Evolutionary conservation across 1,284 basidiomycete species (phyloP).

Genomic region (Ganoderma resinaceum): DNA sequence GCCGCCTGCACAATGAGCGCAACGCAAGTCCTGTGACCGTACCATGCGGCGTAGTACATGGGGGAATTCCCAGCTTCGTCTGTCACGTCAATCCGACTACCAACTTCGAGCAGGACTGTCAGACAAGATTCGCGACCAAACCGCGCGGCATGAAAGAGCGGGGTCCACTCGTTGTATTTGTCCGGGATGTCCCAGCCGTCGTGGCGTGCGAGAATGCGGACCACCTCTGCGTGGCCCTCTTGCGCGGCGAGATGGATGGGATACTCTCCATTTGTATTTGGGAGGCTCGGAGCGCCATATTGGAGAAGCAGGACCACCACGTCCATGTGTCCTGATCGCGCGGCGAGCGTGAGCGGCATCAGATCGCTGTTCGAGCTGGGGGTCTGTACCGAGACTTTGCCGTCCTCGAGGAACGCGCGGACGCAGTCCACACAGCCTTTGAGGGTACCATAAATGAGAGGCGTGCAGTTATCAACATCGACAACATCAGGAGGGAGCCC

Average conservation of each 20-base stretch:
- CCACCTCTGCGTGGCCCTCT: constrained; percentile 89
- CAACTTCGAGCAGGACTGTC: constrained; percentile 78
- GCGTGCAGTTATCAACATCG: constrained; percentile 95
- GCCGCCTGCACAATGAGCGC: constrained; percentile 71
- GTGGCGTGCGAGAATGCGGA: constrained; percentile 76
- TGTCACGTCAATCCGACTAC: constrained; percentile 73
- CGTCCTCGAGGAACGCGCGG: constrained; percentile 75
- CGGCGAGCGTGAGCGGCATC: constrained; percentile 90
- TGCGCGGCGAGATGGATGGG: constrained; percentile 99
- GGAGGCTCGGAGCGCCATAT: constrained; percentile 79
- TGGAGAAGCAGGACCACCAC: constrained; percentile 83
- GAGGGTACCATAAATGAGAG: constrained; percentile 92
- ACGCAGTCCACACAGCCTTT: constrained; percentile 88
- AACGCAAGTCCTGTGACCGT: constrained; percentile 87
- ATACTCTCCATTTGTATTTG: constrained; percentile 95
- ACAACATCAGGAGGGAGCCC: constrained; percentile 72
- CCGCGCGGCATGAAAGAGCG: constrained; percentile 94
- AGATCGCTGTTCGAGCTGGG: constrained; percentile 71
- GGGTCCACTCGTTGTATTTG: constrained; percentile 99
- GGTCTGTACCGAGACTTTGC: constrained; percentile 65
- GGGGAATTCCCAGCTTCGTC: constrained; percentile 92
- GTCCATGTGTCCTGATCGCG: constrained; percentile 88
- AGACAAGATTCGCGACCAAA: constrained; percentile 87
- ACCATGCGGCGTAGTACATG: constrained; percentile 98
- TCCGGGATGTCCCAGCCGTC: constrained; percentile 91